Evolutionary conservation across 805 yeast genomes (phyloP), one percentile per base, ranked within the genome.

Genomic region (Tetrapisispora iriomotensis): DNA sequence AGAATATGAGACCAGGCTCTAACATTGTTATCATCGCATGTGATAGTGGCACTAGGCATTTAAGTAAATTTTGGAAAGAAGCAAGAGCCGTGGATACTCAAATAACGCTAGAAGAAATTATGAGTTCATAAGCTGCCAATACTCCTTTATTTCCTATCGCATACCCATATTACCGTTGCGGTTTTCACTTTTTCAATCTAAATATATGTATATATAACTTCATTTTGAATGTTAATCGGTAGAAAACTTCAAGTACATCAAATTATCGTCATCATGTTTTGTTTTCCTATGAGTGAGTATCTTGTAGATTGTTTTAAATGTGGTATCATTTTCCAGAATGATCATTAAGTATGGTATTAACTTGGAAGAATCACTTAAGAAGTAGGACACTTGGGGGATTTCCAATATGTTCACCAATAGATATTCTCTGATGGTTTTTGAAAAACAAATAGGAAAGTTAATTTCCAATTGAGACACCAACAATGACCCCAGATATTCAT

Each of bases 51-150:
- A 66, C 80, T 10, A 69, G 98, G 48, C 98, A 90, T 61, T 55
- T 90, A 43, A 82, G 92, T 37, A 90, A 90, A 60, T 92, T 90
- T 54, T 90, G 96, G 96, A 84, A 79, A 50, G 62, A 68, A 38
- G 90, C 90, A 0, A 57, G 62, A 26, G 46, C 49, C 5, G 56
- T 66, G 4, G 52, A 54, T 7, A 46, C 56, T 36, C 53, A 58
- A 14, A 46, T 63, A 6, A 51, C 63, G 1, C 38, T 68, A 25
- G 62, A 62, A 4, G 64, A 64, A n/a, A 60, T 66, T 3, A 44
- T 64, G 29, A 26, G 26, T 3, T 15, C 23, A 14, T 39, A 29
- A 34, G 19, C 22, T 20, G 3, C 27, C 24, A 21, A 22, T 22
- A 29, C 18, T 17, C 18, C n/a, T n/a, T n/a, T n/a, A n/a, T n/a